Base-by-base conservation (phyloP, 345 rosid species). In the Ceriops zippeliana region DNA sequence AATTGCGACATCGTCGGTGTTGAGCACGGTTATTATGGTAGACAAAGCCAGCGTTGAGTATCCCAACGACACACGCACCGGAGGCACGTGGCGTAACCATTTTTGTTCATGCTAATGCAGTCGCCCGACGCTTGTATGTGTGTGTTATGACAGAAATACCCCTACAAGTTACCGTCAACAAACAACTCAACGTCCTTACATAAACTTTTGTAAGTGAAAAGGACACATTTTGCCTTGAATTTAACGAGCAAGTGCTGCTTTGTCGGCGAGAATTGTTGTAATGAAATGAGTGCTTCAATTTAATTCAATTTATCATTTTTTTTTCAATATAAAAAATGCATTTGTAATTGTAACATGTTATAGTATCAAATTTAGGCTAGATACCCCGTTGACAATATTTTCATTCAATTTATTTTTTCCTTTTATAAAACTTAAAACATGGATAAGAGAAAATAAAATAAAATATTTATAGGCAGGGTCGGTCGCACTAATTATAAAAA, bases 21-120 rank as follows among this genome's bases (percentile, higher is more conserved):
- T 74, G 76, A 80, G 70, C 66, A 73, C 65, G 63, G 19, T 31
- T 65, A 35, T 58, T 69, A 52, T 7, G 52, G 76, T 73, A 61
- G 61, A 68, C 76, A 27, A 27, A 64, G 71, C 62, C 47, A 22
- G 58, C 11, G 35, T 70, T 11, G 37, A 52, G 27, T 9, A 19
- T 7, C 3, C 58, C 63, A 35, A n/a, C 5, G 26, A 47, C 71
- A 47, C 71, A 68, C 79, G 70, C 58, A 42, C 66, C 35, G 3
- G 4, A 3, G 52, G 74, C 73, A 65, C 72, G 71, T 42, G 19
- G 49, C 5, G 5, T 42, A 13, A 13, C 49, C 4, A 2, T 42
- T 13, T 42, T 42, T 42, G 19, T 52, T 37, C 7, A 38, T 5
- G 56, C 7, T 5, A 19, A 52, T 32, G 58, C 32, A 37, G 28